phyloP scores from a whole-genome alignment of 192 early-diverging fungal genomes.

The Backusella circina region DNA sequence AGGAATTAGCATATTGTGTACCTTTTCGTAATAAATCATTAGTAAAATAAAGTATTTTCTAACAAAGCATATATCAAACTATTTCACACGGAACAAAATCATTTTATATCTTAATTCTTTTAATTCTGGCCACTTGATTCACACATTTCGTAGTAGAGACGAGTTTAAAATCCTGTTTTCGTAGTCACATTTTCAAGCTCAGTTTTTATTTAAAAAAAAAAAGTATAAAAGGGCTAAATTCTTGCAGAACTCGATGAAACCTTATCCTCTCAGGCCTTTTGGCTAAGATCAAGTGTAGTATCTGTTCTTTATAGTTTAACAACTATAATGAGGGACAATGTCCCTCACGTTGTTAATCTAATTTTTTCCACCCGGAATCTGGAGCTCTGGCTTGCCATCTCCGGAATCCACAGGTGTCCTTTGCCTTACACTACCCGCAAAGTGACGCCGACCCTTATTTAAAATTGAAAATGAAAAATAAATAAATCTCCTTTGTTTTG shows the following conservation, averaged over 20 bases:
- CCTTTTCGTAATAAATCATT: too few species aligned
- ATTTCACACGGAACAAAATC: too few species aligned
- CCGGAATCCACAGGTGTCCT: constrained; percentile 55
- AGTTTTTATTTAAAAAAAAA: background rate
- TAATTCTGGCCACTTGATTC: too few species aligned
- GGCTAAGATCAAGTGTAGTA: constrained; percentile 92
- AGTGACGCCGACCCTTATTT: constrained; percentile 46
- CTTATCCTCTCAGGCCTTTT: constrained; percentile 76
- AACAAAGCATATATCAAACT: too few species aligned
- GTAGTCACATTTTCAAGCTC: background rate
- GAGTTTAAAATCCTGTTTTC: too few species aligned
- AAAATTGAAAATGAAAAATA: constrained; percentile 17
- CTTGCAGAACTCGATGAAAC: constrained; percentile 20
- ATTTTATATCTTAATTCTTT: too few species aligned
- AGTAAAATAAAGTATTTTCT: too few species aligned
- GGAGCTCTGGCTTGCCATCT: constrained; percentile 47
- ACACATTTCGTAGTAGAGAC: too few species aligned
- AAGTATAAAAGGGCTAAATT: constrained; percentile 26
- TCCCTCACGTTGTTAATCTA: constrained; percentile 50
- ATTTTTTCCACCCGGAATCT: constrained; percentile 50
- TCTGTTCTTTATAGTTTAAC: constrained; percentile 80
- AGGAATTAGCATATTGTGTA: too few species aligned
- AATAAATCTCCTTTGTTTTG: background rate
- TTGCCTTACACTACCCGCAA: constrained; percentile 60
- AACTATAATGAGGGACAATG: constrained; percentile 52